Percentiles rank a stretch among this genome's conserved stretches.
Conservation (phyloP, 768 basidiomycete species). For the Mycena indigotica region DNA sequence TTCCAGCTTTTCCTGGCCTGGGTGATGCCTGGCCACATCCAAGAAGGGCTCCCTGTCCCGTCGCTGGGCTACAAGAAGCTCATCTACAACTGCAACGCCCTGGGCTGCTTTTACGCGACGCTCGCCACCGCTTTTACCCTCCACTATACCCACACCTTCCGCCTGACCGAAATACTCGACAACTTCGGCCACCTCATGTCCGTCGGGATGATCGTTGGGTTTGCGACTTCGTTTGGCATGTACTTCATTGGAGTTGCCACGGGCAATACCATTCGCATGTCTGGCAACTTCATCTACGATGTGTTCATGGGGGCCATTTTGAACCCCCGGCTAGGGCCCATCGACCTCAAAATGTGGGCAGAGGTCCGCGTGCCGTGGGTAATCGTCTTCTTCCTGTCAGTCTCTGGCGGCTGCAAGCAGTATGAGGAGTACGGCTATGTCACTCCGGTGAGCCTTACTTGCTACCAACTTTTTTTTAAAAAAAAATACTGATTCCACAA, state of each 20-base stretch:
- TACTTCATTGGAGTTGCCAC: conserved; percentile 79
- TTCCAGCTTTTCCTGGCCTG: conserved; percentile 91
- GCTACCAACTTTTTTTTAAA: too few species aligned
- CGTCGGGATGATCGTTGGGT: conserved; percentile 91
- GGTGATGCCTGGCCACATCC: conserved; percentile 88
- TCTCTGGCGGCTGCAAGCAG: conserved; percentile 94
- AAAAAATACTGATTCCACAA: conserved; percentile 7
- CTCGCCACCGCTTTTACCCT: conserved; percentile 72
- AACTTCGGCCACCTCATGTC: conserved; percentile 96
- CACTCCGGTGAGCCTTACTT: conserved; percentile 67
- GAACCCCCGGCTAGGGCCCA: conserved; percentile 87
- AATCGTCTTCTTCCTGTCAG: conserved; percentile 88
- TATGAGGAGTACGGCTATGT: conserved; percentile 91
- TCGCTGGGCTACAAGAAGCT: conserved; percentile 91
- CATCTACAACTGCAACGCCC: conserved; percentile 96
- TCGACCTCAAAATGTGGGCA: conserved; percentile 99
- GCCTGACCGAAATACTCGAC: conserved; percentile 92
- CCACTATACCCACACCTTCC: conserved; percentile 82
- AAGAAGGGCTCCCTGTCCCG: conserved; percentile 95
- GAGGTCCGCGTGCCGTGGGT: conserved; percentile 98
- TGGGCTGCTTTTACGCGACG: conserved; percentile 81
- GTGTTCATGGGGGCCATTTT: conserved; percentile 95
- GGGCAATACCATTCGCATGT: conserved; percentile 87
- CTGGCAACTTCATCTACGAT: conserved; percentile 92
- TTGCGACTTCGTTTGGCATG: conserved; percentile 75